Evolutionary conservation across 2,329 filamentous ascomycete genomes (phyloP).

Genomic region (Penicillium italicum): DNA sequence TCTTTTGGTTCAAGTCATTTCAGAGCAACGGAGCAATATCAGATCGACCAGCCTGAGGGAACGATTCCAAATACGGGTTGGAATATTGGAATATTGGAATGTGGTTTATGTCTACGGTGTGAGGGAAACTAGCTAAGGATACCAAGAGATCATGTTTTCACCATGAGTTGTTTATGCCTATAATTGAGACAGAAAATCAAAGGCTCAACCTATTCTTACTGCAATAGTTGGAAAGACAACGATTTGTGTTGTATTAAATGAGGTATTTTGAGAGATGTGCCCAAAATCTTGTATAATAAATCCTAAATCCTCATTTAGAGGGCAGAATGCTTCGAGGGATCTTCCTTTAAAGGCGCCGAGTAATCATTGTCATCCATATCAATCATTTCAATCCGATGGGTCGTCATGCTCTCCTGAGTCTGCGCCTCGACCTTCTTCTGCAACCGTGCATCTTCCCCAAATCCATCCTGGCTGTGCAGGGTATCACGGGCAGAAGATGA

Average conservation of each 20-base stretch:
- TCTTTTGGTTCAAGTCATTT: not conserved
- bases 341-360: slow-evolving; percentile 15
- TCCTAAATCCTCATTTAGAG: slow-evolving; percentile 3
- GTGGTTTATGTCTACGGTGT: not conserved
- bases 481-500: slow-evolving; percentile 14
- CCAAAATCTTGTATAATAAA: not conserved
- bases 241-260: not conserved
- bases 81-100: not conserved
- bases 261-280: not conserved
- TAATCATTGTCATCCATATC: slow-evolving; percentile 22
- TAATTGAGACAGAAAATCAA: not conserved
- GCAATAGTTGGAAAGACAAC: not conserved
- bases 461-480: slow-evolving; percentile 21
- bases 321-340: slow-evolving; percentile 18
- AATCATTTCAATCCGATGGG: slow-evolving; percentile 23
- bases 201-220: not conserved
- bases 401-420: slow-evolving; percentile 27
- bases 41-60: not conserved
- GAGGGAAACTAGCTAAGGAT: not conserved
- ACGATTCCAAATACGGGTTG: not conserved
- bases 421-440: slow-evolving; percentile 30
- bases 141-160: not conserved
- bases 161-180: not conserved
- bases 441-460: slow-evolving; percentile 26
- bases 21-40: not conserved